These are phyloP conservation scores for Penicillium sp. DNA, from an alignment of 2,329 filamentous ascomycete genomes.

Conservation along the genomic window DNA sequence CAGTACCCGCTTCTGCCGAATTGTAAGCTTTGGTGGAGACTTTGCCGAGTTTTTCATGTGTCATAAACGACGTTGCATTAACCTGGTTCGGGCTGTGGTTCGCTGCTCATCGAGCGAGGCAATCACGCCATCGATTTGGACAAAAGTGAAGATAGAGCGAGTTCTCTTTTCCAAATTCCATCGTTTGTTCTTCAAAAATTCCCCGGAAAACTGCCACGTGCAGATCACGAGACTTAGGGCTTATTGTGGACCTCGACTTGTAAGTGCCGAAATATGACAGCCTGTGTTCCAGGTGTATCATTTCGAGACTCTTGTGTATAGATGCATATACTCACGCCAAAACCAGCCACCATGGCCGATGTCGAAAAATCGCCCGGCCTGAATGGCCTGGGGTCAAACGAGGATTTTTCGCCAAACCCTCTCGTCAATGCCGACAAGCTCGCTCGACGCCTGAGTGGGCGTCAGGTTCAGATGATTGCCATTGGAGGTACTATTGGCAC, in stretches of 20 bases:
- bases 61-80: not conserved
- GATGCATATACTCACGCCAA: not conserved
- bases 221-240: constrained; percentile 21
- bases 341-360: constrained; percentile 16
- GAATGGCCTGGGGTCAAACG: constrained; percentile 6
- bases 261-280: constrained; percentile 7
- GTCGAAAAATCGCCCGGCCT: constrained; percentile 25
- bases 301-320: not conserved
- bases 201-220: constrained; percentile 15
- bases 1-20: constrained; percentile 1
- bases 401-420: constrained; percentile 13
- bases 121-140: constrained; percentile 30
- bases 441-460: constrained; percentile 57
- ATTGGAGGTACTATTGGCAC: constrained; percentile 52
- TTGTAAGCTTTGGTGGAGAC: constrained; percentile 5
- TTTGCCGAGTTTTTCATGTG: constrained; percentile 1
- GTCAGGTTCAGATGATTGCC: constrained; percentile 70
- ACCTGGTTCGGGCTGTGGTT: not conserved
- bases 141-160: constrained; percentile 1
- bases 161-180: not conserved
- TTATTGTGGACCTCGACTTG: not conserved
- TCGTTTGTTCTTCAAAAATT: constrained; percentile 2
- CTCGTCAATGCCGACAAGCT: constrained; percentile 49
- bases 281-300: not conserved
- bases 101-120: constrained; percentile 18